Evolutionary conservation across 164 flowering plant species (phyloP).

Genomic region (Cinnamomum micranthum): DNA sequence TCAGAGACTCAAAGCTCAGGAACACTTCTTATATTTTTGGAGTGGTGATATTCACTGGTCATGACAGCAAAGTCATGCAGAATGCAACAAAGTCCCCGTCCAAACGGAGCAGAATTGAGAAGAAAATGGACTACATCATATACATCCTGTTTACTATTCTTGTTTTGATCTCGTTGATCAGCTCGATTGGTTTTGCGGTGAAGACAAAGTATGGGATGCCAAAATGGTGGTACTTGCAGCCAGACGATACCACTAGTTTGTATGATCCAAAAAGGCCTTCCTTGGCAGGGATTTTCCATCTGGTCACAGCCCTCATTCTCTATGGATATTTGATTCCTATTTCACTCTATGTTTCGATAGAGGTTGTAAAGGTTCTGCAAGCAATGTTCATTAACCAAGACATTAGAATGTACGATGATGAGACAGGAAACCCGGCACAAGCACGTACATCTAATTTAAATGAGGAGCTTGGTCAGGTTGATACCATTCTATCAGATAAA

Average conservation of each 20-base stretch:
- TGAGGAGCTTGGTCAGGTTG: conserved; percentile 90
- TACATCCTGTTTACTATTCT: conserved; percentile 55
- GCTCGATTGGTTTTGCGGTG: conserved; percentile 63
- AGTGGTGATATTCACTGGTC: conserved; percentile 73
- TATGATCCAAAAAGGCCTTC: conserved; percentile 48
- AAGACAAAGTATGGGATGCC: conserved; percentile 43
- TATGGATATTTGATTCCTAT: conserved; percentile 80
- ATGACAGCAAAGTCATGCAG: conserved; percentile 81
- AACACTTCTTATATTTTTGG: conserved; percentile 76
- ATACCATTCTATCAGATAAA: conserved; percentile 83
- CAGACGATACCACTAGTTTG: conserved; percentile 44
- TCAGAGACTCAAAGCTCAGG: conserved; percentile 76
- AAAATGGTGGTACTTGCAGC: conserved; percentile 76
- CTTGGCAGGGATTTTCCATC: conserved; percentile 57
- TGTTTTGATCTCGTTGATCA: conserved; percentile 53
- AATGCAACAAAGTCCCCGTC: conserved; percentile 79
- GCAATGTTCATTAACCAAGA: conserved; percentile 73
- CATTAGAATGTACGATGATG: conserved; percentile 72
- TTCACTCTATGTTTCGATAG: conserved; percentile 79
- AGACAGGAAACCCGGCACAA: conserved; percentile 60
- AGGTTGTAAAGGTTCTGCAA: conserved; percentile 84
- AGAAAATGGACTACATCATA: conserved; percentile 58
- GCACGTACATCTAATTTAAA: conserved; percentile 90
- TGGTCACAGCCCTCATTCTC: conserved; percentile 70
- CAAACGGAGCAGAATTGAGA: conserved; percentile 76